phyloP scores from a whole-genome alignment of 495 filamentous ascomycete genomes.

The Tuber magnatum region DNA sequence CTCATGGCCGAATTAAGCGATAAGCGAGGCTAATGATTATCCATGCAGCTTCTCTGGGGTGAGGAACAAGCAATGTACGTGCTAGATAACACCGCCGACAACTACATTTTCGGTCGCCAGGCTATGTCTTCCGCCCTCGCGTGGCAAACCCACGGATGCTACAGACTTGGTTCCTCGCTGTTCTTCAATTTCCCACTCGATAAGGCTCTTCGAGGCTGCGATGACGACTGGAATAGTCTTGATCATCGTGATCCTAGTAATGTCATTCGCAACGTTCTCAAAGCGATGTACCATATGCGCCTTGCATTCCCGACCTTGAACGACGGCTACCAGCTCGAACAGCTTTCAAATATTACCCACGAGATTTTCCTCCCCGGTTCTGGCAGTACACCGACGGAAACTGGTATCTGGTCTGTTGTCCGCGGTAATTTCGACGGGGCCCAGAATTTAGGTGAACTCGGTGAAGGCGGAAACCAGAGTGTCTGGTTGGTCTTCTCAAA shows the following conservation, averaged over 20 bases:
- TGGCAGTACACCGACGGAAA: conserved; percentile 52
- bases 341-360: conserved; percentile 55
- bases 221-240: conserved; percentile 53
- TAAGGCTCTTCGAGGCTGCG: conserved; percentile 51
- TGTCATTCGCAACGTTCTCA: conserved; percentile 59
- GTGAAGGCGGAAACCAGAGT: conserved; percentile 47
- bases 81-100: conserved; percentile 58
- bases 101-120: conserved; percentile 66
- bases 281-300: conserved; percentile 60
- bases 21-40: conserved; percentile 4
- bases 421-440: conserved; percentile 48
- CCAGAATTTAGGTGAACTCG: conserved; percentile 48
- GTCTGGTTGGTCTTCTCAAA: conserved; percentile 67
- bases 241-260: conserved; percentile 67
- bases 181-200: conserved; percentile 57
- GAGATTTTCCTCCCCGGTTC: conserved; percentile 52
- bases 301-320: conserved; percentile 55
- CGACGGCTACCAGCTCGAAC: conserved; percentile 56
- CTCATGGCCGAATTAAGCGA: neutral
- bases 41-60: conserved; percentile 48
- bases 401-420: conserved; percentile 61
- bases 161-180: conserved; percentile 50
- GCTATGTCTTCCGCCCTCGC: conserved; percentile 60
- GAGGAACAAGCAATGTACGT: conserved; percentile 66
- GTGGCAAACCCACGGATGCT: conserved; percentile 66